Evolutionary conservation across 441 rosid species (phyloP), one percentile per base, ranked within the genome.

Genomic region (Pelargonium cotyledonis): DNA sequence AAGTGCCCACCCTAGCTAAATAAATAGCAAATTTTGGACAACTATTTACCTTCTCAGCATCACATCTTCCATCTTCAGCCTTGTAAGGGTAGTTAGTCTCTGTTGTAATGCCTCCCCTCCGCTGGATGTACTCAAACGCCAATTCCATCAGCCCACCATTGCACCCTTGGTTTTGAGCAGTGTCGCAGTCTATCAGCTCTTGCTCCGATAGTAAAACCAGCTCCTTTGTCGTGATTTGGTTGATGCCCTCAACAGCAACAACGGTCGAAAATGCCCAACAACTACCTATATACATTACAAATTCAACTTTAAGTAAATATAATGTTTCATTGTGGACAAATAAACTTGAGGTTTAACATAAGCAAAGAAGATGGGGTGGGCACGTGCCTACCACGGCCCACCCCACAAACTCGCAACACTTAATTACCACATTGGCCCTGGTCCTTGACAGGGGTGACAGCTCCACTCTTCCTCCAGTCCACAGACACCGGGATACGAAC

Each of bases 391-490:
- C 35, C 5, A 29, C 35, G 35, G 35, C 35, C 35, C 35, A 29
- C 35, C 35, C 35, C 35, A 29, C 35, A 29, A 29, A 29, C 35
- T 29, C 35, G 5, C 5, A 29, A 29, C 0, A 3, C 35, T 29
- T 3, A 0, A 0, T 29, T 86, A 93, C 97, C 96, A 61, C 98
- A 93, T 68, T 82, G 83, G 73, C 91, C 90, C 78, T 93, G 96
- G 69, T 91, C 85, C 84, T 93, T 93, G 49, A 91, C 86, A 53
- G 68, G 14, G 12, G 84, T 83, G 71, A 93, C 97, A 1, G 90
- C 96, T 0, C 93, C 96, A 68, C 80, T 86, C 41, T 77, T 78
- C 81, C 96, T 83, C 97, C 97, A 91, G 73, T 89, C 97, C 71
- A 91, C 81, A 0, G 89, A 77, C 0, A 69, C 31, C 0, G 91